Conservation (phyloP, 2,329 filamentous ascomycete genomes). For the Alternaria arbusti region DNA sequence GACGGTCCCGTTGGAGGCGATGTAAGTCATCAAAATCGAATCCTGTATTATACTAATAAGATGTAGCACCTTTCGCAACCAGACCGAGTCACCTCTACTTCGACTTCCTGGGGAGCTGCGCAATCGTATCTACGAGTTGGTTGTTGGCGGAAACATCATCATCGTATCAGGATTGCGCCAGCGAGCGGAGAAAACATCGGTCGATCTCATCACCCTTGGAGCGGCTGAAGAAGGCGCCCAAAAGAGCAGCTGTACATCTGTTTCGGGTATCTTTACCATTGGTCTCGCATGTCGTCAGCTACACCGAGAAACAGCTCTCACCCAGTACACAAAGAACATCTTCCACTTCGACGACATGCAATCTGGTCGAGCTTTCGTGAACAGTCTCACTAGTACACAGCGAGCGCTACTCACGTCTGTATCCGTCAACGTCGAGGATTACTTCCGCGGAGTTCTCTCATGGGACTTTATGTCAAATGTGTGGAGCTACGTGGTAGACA, state of each 20-base stretch:
- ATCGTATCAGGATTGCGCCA: not conserved
- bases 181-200: no score
- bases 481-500: no score
- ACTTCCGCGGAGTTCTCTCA: not conserved
- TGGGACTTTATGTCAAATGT: no score
- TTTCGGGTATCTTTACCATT: not conserved
- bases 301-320: not conserved
- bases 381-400: not conserved
- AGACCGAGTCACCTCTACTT: not conserved
- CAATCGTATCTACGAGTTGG: not conserved
- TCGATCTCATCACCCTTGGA: no score
- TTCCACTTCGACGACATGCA: not conserved
- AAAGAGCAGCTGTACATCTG: no score
- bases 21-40: not conserved
- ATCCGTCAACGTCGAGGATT: not conserved
- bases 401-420: not conserved
- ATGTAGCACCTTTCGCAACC: not conserved
- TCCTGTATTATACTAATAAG: not conserved
- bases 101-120: not conserved
- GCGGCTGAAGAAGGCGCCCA: no score
- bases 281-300: not conserved
- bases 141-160: not conserved
- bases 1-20: accelerated
- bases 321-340: not conserved
- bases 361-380: not conserved